Evolutionary conservation across 1,139 yeast genomes (phyloP), one percentile per base, ranked within the genome.

Genomic region (Suhomyces choctaworum): DNA sequence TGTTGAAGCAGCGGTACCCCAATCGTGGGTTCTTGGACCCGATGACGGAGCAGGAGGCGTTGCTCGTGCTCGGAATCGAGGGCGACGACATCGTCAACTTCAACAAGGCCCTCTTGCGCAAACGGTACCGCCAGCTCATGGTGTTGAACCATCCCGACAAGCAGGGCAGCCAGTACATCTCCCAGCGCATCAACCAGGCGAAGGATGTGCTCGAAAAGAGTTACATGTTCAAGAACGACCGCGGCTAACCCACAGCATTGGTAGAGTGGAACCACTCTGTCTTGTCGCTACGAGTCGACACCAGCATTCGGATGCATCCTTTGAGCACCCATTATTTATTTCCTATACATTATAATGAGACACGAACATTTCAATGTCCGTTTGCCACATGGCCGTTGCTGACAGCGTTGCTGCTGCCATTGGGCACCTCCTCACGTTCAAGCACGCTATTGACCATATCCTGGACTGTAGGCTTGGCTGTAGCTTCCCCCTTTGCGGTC

Each of bases 171-270:
- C 73, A 76, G 34, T 84, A 78, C 49, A 45, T 85, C 31, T 80
- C 87, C 3, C 79, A 80, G 68, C 82, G 85, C 54, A 78, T 86
- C 41, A 85, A 86, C 55, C 82, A 80, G 54, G 95, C 95, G 1
- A 78, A 77, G 45, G 87, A 80, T 29, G 56, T 82, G 1, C 59
- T 84, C 34, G 86, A 81, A 36, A 65, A 66, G 39, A 77, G 84
- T 51, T 76, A 75, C 51, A 51, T 75, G 51, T 51, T 68, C 32
- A 62, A 44, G 29, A 46, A 42, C 23, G 41, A 41, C 12, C 27
- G 29, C 23, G 21, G 16, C 11, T 33, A 25, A 13, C 15, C 20
- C 13, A 22, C 7, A 7, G 25, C 11, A n/a, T n/a, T n/a, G n/a
- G n/a, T n/a, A n/a, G n/a, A n/a, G n/a, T n/a, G n/a, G n/a, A n/a